phyloP scores from a whole-genome alignment of 2,329 filamentous ascomycete genomes.

The Cryphonectria japonica region DNA sequence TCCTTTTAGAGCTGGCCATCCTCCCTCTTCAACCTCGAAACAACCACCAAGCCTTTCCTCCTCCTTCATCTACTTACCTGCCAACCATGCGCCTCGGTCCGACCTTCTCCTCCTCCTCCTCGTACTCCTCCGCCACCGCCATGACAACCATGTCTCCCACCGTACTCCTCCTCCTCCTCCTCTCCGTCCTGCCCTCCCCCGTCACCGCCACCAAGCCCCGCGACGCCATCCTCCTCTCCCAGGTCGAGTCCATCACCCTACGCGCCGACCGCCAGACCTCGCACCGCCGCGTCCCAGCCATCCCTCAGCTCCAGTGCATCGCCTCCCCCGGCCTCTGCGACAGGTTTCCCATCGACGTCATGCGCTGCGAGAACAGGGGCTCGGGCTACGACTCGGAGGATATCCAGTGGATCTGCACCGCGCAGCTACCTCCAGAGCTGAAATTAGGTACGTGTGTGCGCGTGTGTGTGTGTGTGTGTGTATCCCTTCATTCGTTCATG shows the following conservation, averaged over 20 bases:
- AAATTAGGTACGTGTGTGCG: constrained; percentile 59
- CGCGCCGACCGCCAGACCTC: constrained; percentile 68
- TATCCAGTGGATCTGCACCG: constrained; percentile 87
- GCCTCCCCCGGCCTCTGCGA: constrained; percentile 67
- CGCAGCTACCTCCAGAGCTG: constrained; percentile 62
- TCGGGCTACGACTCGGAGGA: constrained; percentile 78
- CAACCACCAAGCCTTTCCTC: neutral
- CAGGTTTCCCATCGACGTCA: constrained; percentile 75
- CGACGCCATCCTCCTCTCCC: constrained; percentile 60
- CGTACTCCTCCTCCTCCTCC: constrained; percentile 3
- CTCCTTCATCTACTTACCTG: neutral
- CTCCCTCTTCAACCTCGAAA: neutral
- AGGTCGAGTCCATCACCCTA: constrained; percentile 78
- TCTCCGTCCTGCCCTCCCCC: constrained; percentile 26
- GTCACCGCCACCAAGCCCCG: constrained; percentile 43
- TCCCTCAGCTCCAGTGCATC: constrained; percentile 79
- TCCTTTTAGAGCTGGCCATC: neutral
- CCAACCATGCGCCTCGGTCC: neutral
- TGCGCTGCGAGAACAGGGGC: constrained; percentile 90
- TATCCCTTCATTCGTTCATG: neutral
- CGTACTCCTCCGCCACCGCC: neutral
- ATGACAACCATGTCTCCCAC: neutral
- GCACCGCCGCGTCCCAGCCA: constrained; percentile 73
- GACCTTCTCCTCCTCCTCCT: neutral
- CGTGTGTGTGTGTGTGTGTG: too few species aligned